Conservation (phyloP, 805 yeast genomes). For the Metschnikowia drakensbergensis region DNA sequence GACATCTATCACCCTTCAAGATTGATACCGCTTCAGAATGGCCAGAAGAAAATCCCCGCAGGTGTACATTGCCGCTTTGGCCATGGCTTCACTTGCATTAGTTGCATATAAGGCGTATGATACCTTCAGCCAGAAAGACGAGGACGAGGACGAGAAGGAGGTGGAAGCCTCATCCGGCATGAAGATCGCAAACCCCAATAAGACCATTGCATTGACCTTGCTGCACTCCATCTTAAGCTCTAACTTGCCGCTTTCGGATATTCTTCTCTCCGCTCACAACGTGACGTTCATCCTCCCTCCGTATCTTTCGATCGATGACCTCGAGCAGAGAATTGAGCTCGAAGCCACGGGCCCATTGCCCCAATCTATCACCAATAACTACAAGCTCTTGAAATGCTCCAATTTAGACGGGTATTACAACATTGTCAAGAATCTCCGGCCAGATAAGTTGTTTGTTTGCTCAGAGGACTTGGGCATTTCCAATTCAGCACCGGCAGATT, state of each 20-base stretch:
- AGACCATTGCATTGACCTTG: conserved; percentile 39
- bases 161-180: conserved; percentile 1
- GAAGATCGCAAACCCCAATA: conserved; percentile 21
- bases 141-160: background rate
- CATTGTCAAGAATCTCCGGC: conserved; percentile 36
- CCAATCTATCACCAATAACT: conserved; percentile 27
- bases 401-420: conserved; percentile 40
- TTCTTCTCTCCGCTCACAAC: conserved; percentile 34
- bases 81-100: conserved; percentile 34
- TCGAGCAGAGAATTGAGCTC: conserved; percentile 21
- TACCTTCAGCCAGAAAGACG: conserved; percentile 7
- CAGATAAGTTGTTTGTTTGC: conserved; percentile 40
- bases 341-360: conserved; percentile 17
- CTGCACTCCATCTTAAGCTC: conserved; percentile 39
- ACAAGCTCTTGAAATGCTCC: conserved; percentile 36
- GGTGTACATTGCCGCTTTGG: conserved; percentile 31
- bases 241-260: conserved; percentile 36
- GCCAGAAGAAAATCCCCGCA: conserved; percentile 24
- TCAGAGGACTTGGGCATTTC: conserved; percentile 40
- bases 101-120: conserved; percentile 32
- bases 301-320: conserved; percentile 37
- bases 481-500: conserved; percentile 28
- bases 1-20: too few relatives aligned
- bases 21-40: conserved; percentile 5
- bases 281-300: conserved; percentile 45